Base-by-base conservation (phyloP, 148 eudicot species). In the Vaccinium macrocarpon region DNA sequence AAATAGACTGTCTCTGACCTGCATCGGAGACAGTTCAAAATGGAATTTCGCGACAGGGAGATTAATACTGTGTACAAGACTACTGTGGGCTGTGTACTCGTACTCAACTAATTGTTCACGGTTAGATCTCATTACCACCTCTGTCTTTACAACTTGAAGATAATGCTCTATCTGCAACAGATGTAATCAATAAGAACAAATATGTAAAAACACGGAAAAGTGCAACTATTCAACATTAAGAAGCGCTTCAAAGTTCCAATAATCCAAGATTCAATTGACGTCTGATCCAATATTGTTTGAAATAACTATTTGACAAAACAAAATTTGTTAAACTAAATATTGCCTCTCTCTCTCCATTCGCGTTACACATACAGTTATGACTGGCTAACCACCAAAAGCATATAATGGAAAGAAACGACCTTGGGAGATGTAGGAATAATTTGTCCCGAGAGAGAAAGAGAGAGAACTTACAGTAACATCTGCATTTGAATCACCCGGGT, bases 41-140 rank as follows among this genome's bases (percentile, higher is more conserved):
- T 95, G 97, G 87, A 97, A 97, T 87, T 93, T 95, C 8, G 97
- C 91, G 25, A 84, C 97, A 46, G 99, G 98, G 79, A 95, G 87
- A 56, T 89, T 56, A 66, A 82, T 79, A 83, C 96, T 95, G 81
- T 92, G 98, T 42, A 90, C 84, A 88, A 91, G 91, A 88, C 98
- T 95, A 83, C 99, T 97, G 85, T 97, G 98, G 0, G 99, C 96
- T 27, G 98, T 95, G 88, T 97, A 97, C 91, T 95, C 99, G 49
- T 95, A 91, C 90, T 93, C 99, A 85, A 93, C 85, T 84, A 97
- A 56, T 59, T 88, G 90, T 51, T 80, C 89, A 53, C 82, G 87
- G 51, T 70, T 32, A 32, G 86, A 86, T 79, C 89, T 82, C 49
- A 91, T 83, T 84, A 90, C 83, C 84, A 97, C 95, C 92, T 97